Conservation (phyloP, 306 rosid genomes). For the Lablab purpureus region DNA sequence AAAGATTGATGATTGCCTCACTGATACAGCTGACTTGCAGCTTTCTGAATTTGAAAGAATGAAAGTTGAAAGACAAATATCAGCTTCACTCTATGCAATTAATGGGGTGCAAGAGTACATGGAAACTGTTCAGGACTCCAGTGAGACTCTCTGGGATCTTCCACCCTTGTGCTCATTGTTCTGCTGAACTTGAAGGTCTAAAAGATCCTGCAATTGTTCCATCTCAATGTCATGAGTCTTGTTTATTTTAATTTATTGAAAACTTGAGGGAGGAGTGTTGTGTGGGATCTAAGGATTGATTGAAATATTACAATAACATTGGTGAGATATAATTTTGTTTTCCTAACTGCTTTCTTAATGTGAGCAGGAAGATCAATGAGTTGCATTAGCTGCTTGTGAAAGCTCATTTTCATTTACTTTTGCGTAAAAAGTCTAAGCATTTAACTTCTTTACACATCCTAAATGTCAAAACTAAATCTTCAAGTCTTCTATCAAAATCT, state of each 20-base stretch:
- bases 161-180: slow-evolving; percentile 81
- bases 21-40: slow-evolving; percentile 48
- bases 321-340: slow-evolving; percentile 35
- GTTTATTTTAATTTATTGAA: neutral
- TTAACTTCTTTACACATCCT: slow-evolving; percentile 1
- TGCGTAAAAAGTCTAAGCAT: slow-evolving; percentile 28
- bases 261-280: slow-evolving; percentile 36
- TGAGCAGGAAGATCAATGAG: slow-evolving; percentile 42
- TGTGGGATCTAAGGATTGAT: slow-evolving; percentile 38
- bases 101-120: slow-evolving; percentile 93
- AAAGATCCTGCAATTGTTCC: slow-evolving; percentile 29
- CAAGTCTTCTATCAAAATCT: slow-evolving; percentile 3
- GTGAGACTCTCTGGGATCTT: slow-evolving; percentile 85
- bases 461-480: slow-evolving; percentile 36
- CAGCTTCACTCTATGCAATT: slow-evolving; percentile 89
- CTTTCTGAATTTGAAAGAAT: slow-evolving; percentile 80
- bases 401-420: slow-evolving; percentile 31
- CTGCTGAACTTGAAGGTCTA: slow-evolving; percentile 49
- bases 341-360: slow-evolving; percentile 24
- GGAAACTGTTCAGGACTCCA: slow-evolving; percentile 79
- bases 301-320: slow-evolving; percentile 42
- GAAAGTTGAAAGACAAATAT: slow-evolving; percentile 92
- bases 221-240: slow-evolving; percentile 29
- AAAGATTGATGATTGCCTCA: slow-evolving; percentile 43
- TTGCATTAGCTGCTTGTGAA: slow-evolving; percentile 30